Evolutionary conservation across 106 monocot species (phyloP), one percentile per base, ranked within the genome.

Genomic region (Amphibolis antarctica): DNA sequence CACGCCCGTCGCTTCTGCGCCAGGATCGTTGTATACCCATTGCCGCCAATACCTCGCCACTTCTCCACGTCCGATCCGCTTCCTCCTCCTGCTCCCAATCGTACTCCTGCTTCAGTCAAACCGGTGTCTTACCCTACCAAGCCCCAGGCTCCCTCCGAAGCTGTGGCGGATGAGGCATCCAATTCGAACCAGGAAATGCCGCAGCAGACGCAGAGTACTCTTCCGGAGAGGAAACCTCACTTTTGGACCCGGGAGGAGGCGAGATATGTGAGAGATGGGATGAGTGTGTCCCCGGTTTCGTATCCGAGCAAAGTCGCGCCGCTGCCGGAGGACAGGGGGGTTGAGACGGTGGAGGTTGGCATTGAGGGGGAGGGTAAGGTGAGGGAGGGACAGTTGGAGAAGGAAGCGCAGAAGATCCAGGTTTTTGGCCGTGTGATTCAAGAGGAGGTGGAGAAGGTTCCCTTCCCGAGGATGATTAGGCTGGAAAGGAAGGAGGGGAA

Each of bases 221-320:
- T 0, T n/a, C 15, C 15, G 11, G 57, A 29, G 26, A 57, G 17
- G 2, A 28, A 4, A 26, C 1, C 27, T 3, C 78, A 55, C 27
- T 20, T 64, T 25, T 88, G 77, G 88, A 85, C 85, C 1, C 80
- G 93, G 27, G 78, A 80, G 66, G 93, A 93, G 25, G 75, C 61
- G 17, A 75, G 88, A 59, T 93, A 82, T 62, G 70, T 93, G 53
- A 85, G 88, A 67, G 93, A 93, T 64, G 67, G 59, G 4, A 76
- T 82, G 52, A 46, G 28, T 44, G 79, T 88, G 20, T 71, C 85
- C 0, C 82, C 88, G 1, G 85, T 88, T 15, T 74, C 85, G 7
- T 93, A 88, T 51, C 74, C 80, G 17, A 15, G 82, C 0, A 69
- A 71, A 20, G 92, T 92, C 24, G 93, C 93, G 55, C 88, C 85